Evolutionary conservation across 345 rosid genomes (phyloP).

Genomic region (Psidium guajava): DNA sequence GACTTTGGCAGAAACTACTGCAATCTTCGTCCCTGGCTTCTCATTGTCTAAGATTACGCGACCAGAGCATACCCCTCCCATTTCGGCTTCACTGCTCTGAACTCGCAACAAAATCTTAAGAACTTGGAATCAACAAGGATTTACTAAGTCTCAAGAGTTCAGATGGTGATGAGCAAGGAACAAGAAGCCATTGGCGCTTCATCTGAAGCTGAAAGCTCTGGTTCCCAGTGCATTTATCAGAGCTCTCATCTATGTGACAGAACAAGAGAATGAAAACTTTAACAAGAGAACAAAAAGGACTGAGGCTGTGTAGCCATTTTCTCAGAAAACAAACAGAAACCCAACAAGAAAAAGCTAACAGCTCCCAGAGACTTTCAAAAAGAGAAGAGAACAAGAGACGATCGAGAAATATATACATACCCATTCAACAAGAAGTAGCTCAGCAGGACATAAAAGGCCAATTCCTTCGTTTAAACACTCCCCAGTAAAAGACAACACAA

Average conservation of each 20-base stretch:
- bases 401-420: neutral
- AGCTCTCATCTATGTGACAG: neutral
- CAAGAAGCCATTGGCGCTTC: neutral
- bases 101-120: neutral
- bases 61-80: conserved; percentile 62
- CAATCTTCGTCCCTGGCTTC: conserved; percentile 12
- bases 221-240: neutral
- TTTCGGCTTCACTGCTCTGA: conserved; percentile 11
- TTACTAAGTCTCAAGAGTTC: neutral
- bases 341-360: neutral
- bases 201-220: neutral
- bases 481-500: neutral
- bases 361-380: neutral
- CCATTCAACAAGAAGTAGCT: neutral
- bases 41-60: conserved; percentile 9
- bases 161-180: neutral
- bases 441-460: neutral
- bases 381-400: neutral
- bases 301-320: neutral
- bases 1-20: conserved; percentile 19
- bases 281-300: neutral
- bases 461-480: neutral
- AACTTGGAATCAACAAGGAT: neutral
- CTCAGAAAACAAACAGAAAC: neutral
- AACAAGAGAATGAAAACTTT: neutral